Evolutionary conservation across 129 eudicot species (phyloP).

Genomic region (Escallonia herrerae): DNA sequence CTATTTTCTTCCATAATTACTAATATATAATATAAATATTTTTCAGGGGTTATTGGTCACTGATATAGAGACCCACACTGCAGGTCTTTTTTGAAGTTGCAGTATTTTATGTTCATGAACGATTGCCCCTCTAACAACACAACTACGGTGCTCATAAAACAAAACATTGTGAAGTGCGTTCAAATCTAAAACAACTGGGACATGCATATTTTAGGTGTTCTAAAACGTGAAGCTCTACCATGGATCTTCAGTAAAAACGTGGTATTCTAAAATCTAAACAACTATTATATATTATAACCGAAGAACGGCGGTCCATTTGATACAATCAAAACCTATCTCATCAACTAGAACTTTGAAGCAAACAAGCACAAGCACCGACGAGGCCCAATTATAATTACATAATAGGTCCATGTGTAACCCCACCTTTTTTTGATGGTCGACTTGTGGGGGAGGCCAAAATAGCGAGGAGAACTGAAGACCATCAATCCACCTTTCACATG

Average conservation of each 20-base stretch:
- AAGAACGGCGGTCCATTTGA: background rate
- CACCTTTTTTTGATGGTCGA: slow-evolving; percentile 73
- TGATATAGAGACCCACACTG: no score
- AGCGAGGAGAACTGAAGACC: slow-evolving; percentile 78
- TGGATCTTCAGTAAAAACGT: no score
- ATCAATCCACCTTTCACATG: slow-evolving; percentile 87
- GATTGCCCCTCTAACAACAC: no score
- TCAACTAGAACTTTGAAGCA: background rate
- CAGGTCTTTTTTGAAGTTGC: no score
- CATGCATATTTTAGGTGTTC: no score
- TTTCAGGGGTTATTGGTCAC: no score
- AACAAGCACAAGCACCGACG: background rate
- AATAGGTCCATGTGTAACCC: background rate
- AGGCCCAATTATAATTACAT: background rate
- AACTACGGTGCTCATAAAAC: background rate
- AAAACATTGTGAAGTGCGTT: no score
- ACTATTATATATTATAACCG: background rate
- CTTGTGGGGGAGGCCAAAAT: slow-evolving; percentile 94
- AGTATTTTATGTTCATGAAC: no score
- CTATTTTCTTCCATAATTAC: no score
- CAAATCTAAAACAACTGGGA: background rate
- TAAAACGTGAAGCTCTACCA: no score
- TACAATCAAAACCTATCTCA: background rate
- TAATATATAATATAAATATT: no score
- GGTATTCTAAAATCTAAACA: no score